These are phyloP conservation scores for Penicillium psychrosexuale DNA, from an alignment of 2,329 filamentous ascomycete genomes.

Conservation along the genomic window DNA sequence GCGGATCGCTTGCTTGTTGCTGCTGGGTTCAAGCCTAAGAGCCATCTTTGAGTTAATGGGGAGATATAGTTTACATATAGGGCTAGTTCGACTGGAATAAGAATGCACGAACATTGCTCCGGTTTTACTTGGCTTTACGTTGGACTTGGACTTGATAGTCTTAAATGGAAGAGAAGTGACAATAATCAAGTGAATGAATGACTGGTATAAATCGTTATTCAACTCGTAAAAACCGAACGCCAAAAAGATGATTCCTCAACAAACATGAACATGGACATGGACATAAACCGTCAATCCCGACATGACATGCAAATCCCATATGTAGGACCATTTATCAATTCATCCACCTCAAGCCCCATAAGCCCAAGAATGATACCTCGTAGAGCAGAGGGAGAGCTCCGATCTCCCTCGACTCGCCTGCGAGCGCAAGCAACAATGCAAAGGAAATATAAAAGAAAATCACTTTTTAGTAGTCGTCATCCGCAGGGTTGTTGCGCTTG, in stretches of 20 bases:
- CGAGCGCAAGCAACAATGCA: conserved; percentile 17
- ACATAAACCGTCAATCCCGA: conserved; percentile 9
- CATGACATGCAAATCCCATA: conserved; percentile 20
- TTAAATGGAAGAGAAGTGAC: background rate
- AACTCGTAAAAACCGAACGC: conserved; percentile 12
- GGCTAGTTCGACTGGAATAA: background rate
- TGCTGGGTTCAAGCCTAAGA: conserved; percentile 38
- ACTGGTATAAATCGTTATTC: conserved; percentile 15
- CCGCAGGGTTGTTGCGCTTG: conserved; percentile 29
- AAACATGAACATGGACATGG: conserved; percentile 7
- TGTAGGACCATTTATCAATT: conserved; percentile 14
- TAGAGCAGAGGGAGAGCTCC: conserved; percentile 4
- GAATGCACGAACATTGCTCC: background rate
- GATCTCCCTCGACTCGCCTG: conserved; percentile 18
- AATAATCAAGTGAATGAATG: conserved; percentile 11
- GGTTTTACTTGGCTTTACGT: background rate
- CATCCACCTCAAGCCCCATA: conserved; percentile 6
- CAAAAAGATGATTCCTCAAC: conserved; percentile 4
- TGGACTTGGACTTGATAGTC: background rate
- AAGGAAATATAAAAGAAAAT: conserved; percentile 9
- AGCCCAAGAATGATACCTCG: conserved; percentile 5
- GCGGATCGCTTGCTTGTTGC: conserved; percentile 37
- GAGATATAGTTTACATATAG: background rate
- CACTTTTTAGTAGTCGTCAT: conserved; percentile 34
- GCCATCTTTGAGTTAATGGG: conserved; percentile 27